A percentile compares a stretch with the other conserved stretches of the same genome.
phyloP scores from a whole-genome alignment of 2,329 filamentous ascomycete species.

The Sphaerostilbella broomeana region DNA sequence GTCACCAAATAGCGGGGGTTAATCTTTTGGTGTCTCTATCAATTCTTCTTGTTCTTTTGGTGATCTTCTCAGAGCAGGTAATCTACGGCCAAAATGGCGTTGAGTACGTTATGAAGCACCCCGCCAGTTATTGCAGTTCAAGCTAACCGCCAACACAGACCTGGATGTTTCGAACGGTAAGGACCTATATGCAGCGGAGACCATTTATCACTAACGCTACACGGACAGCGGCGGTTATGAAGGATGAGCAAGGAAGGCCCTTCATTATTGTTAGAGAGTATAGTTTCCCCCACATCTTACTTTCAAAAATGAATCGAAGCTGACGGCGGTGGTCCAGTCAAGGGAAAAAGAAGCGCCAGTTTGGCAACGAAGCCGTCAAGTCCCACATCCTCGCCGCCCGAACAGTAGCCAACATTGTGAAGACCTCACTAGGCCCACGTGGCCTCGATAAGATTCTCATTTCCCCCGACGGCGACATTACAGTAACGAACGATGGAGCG shows the following conservation, averaged over 20 bases:
- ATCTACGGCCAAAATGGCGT: slow-evolving; percentile 29
- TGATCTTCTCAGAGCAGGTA: slow-evolving; percentile 23
- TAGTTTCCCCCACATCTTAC: slow-evolving; percentile 33
- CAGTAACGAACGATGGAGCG: slow-evolving; percentile 96
- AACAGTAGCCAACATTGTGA: slow-evolving; percentile 95
- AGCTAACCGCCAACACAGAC: slow-evolving; percentile 48
- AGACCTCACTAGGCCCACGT: slow-evolving; percentile 89
- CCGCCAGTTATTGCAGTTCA: slow-evolving; percentile 19
- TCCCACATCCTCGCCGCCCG: slow-evolving; percentile 94
- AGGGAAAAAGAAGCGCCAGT: slow-evolving; percentile 94
- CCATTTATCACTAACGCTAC: slow-evolving; percentile 15
- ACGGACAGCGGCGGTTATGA: slow-evolving; percentile 63
- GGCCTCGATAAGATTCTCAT: slow-evolving; percentile 99
- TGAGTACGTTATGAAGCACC: slow-evolving; percentile 31
- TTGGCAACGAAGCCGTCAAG: slow-evolving; percentile 95
- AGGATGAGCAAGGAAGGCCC: slow-evolving; percentile 93
- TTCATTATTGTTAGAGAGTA: slow-evolving; percentile 99
- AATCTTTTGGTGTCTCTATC: slow-evolving; percentile 13
- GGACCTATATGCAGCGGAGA: slow-evolving; percentile 15
- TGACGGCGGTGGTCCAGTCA: slow-evolving; percentile 52
- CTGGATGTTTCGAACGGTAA: slow-evolving; percentile 80
- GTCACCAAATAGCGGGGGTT: slow-evolving; percentile 21
- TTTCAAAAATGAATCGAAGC: no score
- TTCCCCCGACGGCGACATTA: slow-evolving; percentile 97
- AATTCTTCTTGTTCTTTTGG: not conserved